Percentiles rank a stretch among this genome's conserved stretches.
These are phyloP conservation scores for Bacidia gigantensis DNA, from an alignment of 495 filamentous ascomycete genomes.

Conservation along the genomic window DNA sequence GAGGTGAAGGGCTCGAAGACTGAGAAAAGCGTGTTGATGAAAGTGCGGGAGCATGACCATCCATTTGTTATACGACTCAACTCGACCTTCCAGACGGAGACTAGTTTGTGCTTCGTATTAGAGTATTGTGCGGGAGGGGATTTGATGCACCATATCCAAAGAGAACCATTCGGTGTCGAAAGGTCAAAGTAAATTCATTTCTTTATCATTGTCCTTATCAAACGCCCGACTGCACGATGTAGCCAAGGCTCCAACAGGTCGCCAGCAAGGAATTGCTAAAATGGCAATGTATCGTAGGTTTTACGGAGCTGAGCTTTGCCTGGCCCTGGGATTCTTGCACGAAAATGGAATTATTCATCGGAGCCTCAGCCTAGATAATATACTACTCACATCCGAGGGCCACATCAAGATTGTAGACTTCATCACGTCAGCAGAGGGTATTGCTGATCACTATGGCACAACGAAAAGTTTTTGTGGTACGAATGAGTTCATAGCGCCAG, in stretches of 20 bases:
- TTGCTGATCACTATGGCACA: neutral
- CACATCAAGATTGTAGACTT: conserved; percentile 6
- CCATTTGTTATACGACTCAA: conserved; percentile 86
- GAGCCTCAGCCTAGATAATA: conserved; percentile 24
- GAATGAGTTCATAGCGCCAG: conserved; percentile 95
- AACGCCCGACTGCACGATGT: no score
- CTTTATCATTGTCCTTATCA: no score
- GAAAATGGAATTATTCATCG: conserved; percentile 16
- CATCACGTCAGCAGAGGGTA: neutral
- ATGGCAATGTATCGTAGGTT: no score
- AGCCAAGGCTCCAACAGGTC: no score
- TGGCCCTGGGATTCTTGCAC: conserved; percentile 1
- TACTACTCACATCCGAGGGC: conserved; percentile 16
- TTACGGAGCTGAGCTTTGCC: conserved; percentile 8
- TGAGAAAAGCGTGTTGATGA: conserved; percentile 86
- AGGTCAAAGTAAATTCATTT: no score
- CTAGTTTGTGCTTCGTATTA: no score
- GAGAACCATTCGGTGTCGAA: no score
- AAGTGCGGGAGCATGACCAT: conserved; percentile 90
- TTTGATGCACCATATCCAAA: no score
- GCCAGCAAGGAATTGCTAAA: no score
- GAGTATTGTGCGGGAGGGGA: no score
- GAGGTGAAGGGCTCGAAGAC: conserved; percentile 92
- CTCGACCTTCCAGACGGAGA: conserved; percentile 96
- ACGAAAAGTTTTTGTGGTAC: conserved; percentile 66